A percentile compares a stretch with the other conserved stretches of the same genome.
Evolutionary conservation across 129 eudicot species (phyloP).

Genomic region (Artemisia annua): DNA sequence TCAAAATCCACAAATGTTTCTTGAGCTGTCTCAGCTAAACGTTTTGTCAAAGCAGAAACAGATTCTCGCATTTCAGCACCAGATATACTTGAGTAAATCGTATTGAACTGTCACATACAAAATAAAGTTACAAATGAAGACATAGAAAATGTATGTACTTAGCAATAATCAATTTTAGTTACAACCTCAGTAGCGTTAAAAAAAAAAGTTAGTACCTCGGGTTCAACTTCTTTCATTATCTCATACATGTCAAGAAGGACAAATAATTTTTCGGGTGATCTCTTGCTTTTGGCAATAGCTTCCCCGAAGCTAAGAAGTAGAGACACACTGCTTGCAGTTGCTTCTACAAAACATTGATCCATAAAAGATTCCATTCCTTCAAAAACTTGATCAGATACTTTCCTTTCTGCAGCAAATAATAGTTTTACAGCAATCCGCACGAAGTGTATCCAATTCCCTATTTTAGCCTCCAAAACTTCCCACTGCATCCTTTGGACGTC

Average conservation of each 20-base stretch:
- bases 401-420: slow-evolving; percentile 75
- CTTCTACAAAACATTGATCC: slow-evolving; percentile 78
- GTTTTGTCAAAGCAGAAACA: slow-evolving; percentile 53
- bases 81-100: slow-evolving; percentile 56
- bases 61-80: slow-evolving; percentile 81
- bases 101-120: slow-evolving; percentile 48
- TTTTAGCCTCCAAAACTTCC: slow-evolving; percentile 91
- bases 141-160: no score
- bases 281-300: slow-evolving; percentile 83
- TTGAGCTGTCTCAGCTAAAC: slow-evolving; percentile 84
- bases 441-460: slow-evolving; percentile 88
- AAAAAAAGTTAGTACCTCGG: slow-evolving; percentile 56
- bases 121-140: no score
- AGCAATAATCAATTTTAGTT: no score
- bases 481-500: slow-evolving; percentile 96
- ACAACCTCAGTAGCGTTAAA: not conserved
- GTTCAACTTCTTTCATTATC: slow-evolving; percentile 85
- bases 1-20: slow-evolving; percentile 86
- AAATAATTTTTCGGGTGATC: slow-evolving; percentile 90
- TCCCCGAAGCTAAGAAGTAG: slow-evolving; percentile 88
- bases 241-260: slow-evolving; percentile 97
- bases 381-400: slow-evolving; percentile 74
- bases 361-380: slow-evolving; percentile 59
- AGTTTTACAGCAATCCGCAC: slow-evolving; percentile 88
- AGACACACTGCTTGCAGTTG: slow-evolving; percentile 56